Evolutionary conservation across 1,284 basidiomycete genomes (phyloP).

Genomic region (Papiliotrema nemorosa): DNA sequence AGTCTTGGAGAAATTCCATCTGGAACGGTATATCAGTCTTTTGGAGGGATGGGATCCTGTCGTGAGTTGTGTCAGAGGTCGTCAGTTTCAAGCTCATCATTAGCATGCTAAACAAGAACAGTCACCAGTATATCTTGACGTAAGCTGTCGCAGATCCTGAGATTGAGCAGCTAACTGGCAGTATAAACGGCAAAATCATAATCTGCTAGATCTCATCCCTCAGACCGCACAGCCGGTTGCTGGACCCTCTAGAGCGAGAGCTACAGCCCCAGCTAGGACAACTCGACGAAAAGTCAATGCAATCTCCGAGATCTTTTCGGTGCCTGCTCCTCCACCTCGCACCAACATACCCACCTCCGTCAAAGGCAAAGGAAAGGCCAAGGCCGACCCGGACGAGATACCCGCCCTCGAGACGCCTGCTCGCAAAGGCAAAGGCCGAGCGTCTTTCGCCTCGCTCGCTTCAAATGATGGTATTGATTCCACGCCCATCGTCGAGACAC

Average conservation of each 20-base stretch:
- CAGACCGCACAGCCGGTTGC: constrained; percentile 10
- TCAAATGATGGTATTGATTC: neutral
- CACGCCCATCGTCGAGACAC: constrained; percentile 17
- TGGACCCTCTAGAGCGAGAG: constrained; percentile 27
- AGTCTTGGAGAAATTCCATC: constrained; percentile 79
- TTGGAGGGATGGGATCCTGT: constrained; percentile 66
- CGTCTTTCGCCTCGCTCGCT: neutral
- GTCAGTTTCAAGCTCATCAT: neutral
- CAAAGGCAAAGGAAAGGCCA: constrained; percentile 23
- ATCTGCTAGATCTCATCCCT: constrained; percentile 32
- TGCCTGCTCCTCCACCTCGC: neutral
- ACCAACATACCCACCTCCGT: neutral
- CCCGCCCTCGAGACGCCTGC: constrained; percentile 4
- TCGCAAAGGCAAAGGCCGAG: constrained; percentile 6
- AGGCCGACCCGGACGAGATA: neutral
- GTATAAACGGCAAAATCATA: constrained; percentile 34
- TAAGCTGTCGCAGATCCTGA: constrained; percentile 41
- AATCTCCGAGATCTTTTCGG: constrained; percentile 28
- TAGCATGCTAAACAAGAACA: constrained; percentile 70
- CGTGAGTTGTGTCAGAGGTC: constrained; percentile 49
- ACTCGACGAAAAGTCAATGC: constrained; percentile 40
- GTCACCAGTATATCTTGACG: constrained; percentile 67
- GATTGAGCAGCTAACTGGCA: constrained; percentile 9
- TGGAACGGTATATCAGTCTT: constrained; percentile 72
- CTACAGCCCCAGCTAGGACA: constrained; percentile 24